Conservation (phyloP, 1,284 basidiomycete species). For the Heterobasidion parviporum region DNA sequence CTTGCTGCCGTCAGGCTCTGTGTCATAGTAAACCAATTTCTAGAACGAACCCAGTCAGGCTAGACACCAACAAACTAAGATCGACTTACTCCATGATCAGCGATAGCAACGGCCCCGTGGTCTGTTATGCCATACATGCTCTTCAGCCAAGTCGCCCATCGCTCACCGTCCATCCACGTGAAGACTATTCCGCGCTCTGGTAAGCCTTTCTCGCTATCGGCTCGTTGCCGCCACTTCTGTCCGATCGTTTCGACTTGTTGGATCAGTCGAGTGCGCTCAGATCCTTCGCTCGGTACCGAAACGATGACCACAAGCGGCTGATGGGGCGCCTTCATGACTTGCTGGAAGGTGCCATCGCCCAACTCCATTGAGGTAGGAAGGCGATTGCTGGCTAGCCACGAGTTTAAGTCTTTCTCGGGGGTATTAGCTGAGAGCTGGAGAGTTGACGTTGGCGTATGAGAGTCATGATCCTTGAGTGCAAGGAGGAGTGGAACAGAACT, state of each 20-base stretch:
- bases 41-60: conserved; percentile 24
- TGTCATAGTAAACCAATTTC: conserved; percentile 64
- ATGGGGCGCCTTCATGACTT: conserved; percentile 73
- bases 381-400: conserved; percentile 60
- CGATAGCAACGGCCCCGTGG: conserved; percentile 47
- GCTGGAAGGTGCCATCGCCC: conserved; percentile 66
- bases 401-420: conserved; percentile 9
- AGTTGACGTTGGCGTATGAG: conserved; percentile 24
- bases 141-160: conserved; percentile 82
- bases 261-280: conserved; percentile 32
- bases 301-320: conserved; percentile 73
- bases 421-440: conserved; percentile 12
- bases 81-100: conserved; percentile 68
- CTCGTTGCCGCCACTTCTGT: conserved; percentile 49
- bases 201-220: conserved; percentile 20
- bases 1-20: conserved; percentile 38
- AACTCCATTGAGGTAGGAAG: conserved; percentile 69
- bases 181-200: conserved; percentile 66
- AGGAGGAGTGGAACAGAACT: conserved; percentile 51
- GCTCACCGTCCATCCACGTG: conserved; percentile 75
- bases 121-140: conserved; percentile 70
- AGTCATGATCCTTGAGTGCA: conserved; percentile 67
- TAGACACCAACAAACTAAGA: background rate
- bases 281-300: conserved; percentile 27
- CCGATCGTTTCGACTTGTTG: conserved; percentile 47